Conservation (phyloP, 768 basidiomycete species). For the Lentinula sp. region DNA sequence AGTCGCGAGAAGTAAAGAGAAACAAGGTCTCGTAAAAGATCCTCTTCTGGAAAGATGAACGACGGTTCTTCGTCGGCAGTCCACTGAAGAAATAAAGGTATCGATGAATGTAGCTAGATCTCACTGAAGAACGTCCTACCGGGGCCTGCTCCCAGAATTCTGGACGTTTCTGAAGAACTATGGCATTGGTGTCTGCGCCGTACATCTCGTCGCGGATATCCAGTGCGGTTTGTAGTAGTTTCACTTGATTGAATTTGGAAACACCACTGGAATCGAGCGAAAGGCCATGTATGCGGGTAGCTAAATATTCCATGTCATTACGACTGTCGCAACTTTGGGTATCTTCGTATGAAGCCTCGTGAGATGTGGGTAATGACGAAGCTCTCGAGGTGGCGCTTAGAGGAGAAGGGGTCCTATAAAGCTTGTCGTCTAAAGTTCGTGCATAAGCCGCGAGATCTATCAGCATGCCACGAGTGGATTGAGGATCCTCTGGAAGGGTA, state of each 20-base stretch:
- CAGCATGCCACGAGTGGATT: neutral
- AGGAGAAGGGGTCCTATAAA: neutral
- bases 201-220: slow-evolving; percentile 1
- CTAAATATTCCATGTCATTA: neutral
- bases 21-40: slow-evolving; percentile 34
- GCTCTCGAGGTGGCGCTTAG: neutral
- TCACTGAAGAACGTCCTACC: neutral
- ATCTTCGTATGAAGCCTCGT: neutral
- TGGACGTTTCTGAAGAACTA: neutral
- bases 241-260: slow-evolving; percentile 1
- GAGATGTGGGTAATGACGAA: neutral
- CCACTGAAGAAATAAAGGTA: neutral
- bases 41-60: slow-evolving; percentile 26
- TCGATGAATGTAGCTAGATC: neutral
- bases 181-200: neutral
- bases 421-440: neutral
- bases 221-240: slow-evolving; percentile 1
- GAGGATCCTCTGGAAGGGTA: neutral
- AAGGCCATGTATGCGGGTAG: neutral
- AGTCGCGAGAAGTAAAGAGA: slow-evolving; percentile 41
- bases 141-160: neutral
- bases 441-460: neutral
- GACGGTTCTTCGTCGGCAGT: slow-evolving; percentile 5
- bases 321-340: too few relatives aligned
- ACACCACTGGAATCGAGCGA: neutral